These are phyloP conservation scores for Paramecium biaurelia DNA, from an alignment of 73 alveolate species.

Conservation along the genomic window DNA sequence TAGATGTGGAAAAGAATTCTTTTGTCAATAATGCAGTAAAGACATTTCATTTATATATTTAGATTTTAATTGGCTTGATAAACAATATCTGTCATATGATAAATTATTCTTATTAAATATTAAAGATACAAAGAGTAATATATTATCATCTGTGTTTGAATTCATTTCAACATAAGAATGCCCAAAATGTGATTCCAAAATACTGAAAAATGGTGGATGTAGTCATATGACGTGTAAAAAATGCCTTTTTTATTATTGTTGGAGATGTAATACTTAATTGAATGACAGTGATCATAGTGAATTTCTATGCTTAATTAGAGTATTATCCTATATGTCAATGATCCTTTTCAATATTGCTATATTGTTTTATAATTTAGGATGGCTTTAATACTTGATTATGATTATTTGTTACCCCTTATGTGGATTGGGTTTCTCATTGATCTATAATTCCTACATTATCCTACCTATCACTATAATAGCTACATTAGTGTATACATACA, in stretches of 20 bases:
- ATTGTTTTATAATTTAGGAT: neutral
- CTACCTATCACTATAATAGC: neutral
- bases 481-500: neutral
- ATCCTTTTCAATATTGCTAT: neutral
- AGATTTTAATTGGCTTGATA: neutral
- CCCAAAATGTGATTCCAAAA: neutral
- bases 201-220: neutral
- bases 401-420: neutral
- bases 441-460: neutral
- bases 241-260: neutral
- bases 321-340: neutral
- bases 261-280: neutral
- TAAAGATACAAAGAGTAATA: neutral
- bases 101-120: neutral
- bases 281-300: neutral
- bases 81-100: neutral
- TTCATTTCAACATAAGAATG: neutral
- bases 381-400: neutral
- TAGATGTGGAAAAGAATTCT: neutral
- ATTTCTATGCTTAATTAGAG: neutral
- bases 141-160: neutral
- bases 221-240: slow-evolving; percentile 26
- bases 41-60: neutral
- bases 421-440: neutral
- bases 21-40: neutral